A percentile compares a stretch with the other conserved stretches of the same genome.
Evolutionary conservation across 208 protist genomes (phyloP).

Genomic region (Phytomonas francai): DNA sequence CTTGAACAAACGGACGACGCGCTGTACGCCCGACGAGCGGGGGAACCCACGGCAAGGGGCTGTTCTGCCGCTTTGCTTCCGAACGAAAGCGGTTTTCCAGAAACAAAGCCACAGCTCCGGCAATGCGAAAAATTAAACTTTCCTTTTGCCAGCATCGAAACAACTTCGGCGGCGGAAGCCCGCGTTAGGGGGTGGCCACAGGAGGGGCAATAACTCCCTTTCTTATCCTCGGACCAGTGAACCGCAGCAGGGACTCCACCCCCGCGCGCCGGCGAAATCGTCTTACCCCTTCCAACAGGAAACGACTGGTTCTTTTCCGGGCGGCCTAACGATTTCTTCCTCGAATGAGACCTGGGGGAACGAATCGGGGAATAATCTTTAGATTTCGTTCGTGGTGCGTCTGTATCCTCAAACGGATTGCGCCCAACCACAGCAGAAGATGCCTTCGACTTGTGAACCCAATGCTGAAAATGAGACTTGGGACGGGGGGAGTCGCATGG

Average conservation of each 20-base stretch:
- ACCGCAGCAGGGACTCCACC: background rate
- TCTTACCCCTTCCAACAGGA: background rate
- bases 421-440: background rate
- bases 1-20: conserved; percentile 5
- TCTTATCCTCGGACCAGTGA: background rate
- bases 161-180: background rate
- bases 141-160: background rate
- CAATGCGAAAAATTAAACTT: background rate
- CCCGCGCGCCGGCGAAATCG: background rate
- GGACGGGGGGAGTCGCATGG: background rate
- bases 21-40: conserved; percentile 7
- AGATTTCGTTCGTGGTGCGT: background rate
- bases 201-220: background rate
- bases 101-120: background rate
- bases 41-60: background rate
- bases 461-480: background rate
- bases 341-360: background rate
- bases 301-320: background rate
- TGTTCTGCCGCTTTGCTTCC: background rate
- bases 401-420: background rate
- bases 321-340: background rate
- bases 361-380: background rate
- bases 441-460: background rate
- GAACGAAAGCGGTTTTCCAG: background rate
- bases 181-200: background rate